Evolutionary conservation across 768 basidiomycete species (phyloP).

Genomic region (Daedaleopsis sinensis): DNA sequence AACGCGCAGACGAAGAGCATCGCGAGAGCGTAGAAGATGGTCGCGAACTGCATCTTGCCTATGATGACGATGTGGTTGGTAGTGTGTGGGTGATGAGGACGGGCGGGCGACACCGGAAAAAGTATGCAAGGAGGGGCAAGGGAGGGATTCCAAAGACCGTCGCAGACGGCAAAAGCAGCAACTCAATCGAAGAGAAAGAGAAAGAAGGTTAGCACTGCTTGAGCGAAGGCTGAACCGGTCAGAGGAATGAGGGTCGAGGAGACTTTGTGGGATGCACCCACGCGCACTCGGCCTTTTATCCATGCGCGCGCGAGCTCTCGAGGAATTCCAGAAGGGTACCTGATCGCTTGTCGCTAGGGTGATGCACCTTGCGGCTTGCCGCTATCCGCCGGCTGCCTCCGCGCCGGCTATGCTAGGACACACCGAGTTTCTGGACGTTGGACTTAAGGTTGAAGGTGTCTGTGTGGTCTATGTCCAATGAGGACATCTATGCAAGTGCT

Average conservation of each 20-base stretch:
- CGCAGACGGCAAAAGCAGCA: slow-evolving; percentile 23
- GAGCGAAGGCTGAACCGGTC: slow-evolving; percentile 27
- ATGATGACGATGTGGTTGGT: not conserved
- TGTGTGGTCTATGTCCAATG: no score
- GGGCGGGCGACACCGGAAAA: not conserved
- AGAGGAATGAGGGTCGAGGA: slow-evolving; percentile 15
- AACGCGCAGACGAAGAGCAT: slow-evolving; percentile 22
- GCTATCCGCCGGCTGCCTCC: slow-evolving; percentile 2
- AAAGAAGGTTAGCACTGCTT: slow-evolving; percentile 14
- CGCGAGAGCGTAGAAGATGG: slow-evolving; percentile 23
- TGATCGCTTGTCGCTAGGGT: slow-evolving; percentile 15
- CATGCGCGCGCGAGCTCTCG: not conserved
- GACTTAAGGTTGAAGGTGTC: no score
- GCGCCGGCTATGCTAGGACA: not conserved
- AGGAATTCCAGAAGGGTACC: slow-evolving; percentile 1
- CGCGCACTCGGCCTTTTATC: slow-evolving; percentile 6
- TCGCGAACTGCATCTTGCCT: slow-evolving; percentile 24
- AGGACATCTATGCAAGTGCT: no score
- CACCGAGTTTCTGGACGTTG: no score
- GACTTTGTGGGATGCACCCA: not conserved
- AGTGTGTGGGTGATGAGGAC: not conserved
- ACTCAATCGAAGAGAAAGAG: slow-evolving; percentile 2
- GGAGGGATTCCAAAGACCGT: slow-evolving; percentile 22
- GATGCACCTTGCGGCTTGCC: not conserved
- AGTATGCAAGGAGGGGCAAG: not conserved